A percentile compares a stretch with the other conserved stretches of the same genome.
Conservation (phyloP, 108 stramenopile genomes). For the Schizochytrium sp. region DNA sequence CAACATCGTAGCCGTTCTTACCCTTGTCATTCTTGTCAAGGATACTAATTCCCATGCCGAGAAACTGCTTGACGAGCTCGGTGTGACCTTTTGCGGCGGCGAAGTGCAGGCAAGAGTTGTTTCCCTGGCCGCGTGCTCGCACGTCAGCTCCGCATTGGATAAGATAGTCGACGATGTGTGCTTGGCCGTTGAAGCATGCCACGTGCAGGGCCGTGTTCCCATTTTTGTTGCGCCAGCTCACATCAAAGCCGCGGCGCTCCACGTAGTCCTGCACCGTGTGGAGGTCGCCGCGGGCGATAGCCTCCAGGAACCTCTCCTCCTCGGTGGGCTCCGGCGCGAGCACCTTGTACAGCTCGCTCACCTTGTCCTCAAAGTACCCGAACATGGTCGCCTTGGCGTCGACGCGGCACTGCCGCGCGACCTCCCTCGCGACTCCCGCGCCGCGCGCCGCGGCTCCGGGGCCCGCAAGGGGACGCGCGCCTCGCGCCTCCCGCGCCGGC, state of each 20-base stretch:
- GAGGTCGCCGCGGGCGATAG: neutral
- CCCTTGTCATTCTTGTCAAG: conserved; percentile 14
- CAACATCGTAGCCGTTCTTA: neutral
- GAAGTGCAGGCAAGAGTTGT: neutral
- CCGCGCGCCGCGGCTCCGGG: no score
- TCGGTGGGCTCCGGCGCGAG: neutral
- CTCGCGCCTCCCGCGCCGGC: no score
- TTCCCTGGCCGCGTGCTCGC: neutral
- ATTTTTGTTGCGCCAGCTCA: neutral
- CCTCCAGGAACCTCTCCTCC: neutral
- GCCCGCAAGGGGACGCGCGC: no score
- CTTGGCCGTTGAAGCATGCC: neutral
- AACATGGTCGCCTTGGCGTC: neutral
- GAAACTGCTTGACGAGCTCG: neutral
- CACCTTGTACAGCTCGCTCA: conserved; percentile 15
- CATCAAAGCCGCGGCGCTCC: neutral
- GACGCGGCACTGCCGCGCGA: no score
- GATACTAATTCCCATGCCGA: neutral
- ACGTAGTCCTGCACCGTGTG: neutral
- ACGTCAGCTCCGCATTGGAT: neutral
- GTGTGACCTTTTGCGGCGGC: neutral
- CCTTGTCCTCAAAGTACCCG: conserved; percentile 16
- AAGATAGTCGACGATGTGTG: neutral
- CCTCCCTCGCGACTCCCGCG: no score
- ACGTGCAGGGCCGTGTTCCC: neutral